These are phyloP conservation scores for Penicillium paradoxum DNA, from an alignment of 495 filamentous ascomycete genomes.

Conservation along the genomic window DNA sequence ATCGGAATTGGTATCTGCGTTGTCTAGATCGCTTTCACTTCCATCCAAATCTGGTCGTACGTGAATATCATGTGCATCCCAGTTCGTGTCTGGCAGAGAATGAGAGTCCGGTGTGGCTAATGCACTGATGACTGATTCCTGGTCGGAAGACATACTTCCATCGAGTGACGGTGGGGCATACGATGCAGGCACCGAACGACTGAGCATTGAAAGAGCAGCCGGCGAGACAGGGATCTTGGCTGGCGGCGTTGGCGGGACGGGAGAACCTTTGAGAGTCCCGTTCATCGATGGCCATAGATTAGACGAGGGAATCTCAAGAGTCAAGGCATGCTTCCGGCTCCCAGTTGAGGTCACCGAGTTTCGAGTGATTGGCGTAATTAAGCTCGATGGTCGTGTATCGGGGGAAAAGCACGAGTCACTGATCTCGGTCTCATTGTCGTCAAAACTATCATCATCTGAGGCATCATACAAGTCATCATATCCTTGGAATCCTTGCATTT, in stretches of 20 bases:
- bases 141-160: slow-evolving; percentile 80
- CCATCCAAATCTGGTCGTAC: slow-evolving; percentile 29
- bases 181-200: slow-evolving; percentile 61
- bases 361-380: slow-evolving; percentile 35
- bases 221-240: slow-evolving; percentile 74
- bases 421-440: slow-evolving; percentile 37
- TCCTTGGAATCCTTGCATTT: slow-evolving; percentile 48
- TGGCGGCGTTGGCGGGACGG: slow-evolving; percentile 70
- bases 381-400: slow-evolving; percentile 38
- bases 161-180: slow-evolving; percentile 83
- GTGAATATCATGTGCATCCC: slow-evolving; percentile 35
- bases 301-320: slow-evolving; percentile 67
- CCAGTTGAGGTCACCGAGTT: slow-evolving; percentile 37
- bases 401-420: slow-evolving; percentile 45
- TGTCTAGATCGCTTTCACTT: slow-evolving; percentile 16
- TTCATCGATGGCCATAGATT: slow-evolving; percentile 53
- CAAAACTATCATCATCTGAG: slow-evolving; percentile 58
- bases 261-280: slow-evolving; percentile 53
- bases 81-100: slow-evolving; percentile 46
- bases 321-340: slow-evolving; percentile 53
- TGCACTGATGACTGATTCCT: slow-evolving; percentile 70
- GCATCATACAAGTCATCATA: slow-evolving; percentile 87
- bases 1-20: slow-evolving; percentile 10
- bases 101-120: slow-evolving; percentile 74
- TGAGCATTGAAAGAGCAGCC: slow-evolving; percentile 62